A percentile compares a stretch with the other conserved stretches of the same genome.
Evolutionary conservation across 768 basidiomycete species (phyloP).

Genomic region (Lyophyllum atratum): DNA sequence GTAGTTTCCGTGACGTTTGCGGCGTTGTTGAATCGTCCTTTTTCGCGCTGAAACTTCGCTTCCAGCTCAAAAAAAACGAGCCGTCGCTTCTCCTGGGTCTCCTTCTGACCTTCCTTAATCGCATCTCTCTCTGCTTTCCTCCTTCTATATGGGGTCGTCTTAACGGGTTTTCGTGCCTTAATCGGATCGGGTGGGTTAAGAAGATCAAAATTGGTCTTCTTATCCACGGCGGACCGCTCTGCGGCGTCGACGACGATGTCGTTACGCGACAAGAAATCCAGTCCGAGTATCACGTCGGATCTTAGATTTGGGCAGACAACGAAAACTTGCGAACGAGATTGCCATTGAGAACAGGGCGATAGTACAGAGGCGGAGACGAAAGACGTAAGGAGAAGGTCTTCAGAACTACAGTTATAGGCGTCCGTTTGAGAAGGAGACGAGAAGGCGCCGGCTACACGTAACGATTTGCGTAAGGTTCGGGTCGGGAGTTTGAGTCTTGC

Average conservation of each 20-base stretch:
- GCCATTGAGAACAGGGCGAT: neutral
- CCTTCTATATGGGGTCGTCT: neutral
- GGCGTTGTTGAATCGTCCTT: neutral
- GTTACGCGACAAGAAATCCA: neutral
- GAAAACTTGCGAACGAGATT: neutral
- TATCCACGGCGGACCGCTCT: neutral
- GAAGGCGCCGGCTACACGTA: neutral
- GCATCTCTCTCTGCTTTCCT: neutral
- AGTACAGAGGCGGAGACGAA: neutral
- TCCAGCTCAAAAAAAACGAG: neutral
- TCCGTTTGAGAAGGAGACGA: neutral
- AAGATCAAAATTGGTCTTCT: neutral
- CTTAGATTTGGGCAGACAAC: neutral
- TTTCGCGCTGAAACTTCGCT: neutral
- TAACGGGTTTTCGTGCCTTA: neutral
- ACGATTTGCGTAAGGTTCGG: neutral
- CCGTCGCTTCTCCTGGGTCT: neutral
- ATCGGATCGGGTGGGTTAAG: neutral
- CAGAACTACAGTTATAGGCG: neutral
- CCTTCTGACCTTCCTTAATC: neutral
- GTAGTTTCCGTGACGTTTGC: neutral
- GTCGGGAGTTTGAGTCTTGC: neutral
- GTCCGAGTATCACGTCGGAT: neutral
- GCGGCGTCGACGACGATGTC: neutral
- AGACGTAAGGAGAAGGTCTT: neutral